phyloP scores from a whole-genome alignment of 257 asterid species.

The Penstemon davidsonii region DNA sequence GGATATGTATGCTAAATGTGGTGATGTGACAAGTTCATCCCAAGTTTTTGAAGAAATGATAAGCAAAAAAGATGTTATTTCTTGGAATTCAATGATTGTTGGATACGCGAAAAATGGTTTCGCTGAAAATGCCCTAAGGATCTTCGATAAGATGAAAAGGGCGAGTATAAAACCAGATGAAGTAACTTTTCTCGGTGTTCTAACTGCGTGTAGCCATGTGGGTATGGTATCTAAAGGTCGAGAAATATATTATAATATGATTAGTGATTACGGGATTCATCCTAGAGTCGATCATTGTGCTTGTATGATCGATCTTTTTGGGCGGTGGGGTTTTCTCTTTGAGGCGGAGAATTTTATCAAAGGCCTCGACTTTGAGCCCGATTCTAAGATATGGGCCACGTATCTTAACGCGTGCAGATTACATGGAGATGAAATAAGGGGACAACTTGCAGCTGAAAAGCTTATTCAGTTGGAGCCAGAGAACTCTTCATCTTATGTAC shows the following conservation, averaged over 20 bases:
- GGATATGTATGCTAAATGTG: constrained; percentile 98
- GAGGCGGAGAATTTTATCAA: constrained; percentile 81
- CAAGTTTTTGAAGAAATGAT: constrained; percentile 64
- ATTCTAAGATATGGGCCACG: constrained; percentile 80
- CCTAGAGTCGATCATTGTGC: constrained; percentile 80
- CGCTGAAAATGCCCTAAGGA: constrained; percentile 58
- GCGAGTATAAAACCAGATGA: constrained; percentile 62
- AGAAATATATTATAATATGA: constrained; percentile 57
- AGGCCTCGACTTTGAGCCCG: constrained; percentile 53
- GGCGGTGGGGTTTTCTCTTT: constrained; percentile 80
- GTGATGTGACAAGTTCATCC: constrained; percentile 68
- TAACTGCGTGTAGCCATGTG: constrained; percentile 90
- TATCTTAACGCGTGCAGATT: constrained; percentile 82
- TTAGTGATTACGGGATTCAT: constrained; percentile 42
- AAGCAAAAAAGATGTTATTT: constrained; percentile 56
- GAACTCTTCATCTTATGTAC: constrained; percentile 67
- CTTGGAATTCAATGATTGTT: constrained; percentile 91
- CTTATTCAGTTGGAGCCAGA: constrained; percentile 75
- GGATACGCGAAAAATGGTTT: constrained; percentile 86
- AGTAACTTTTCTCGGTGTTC: constrained; percentile 83
- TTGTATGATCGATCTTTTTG: constrained; percentile 85
- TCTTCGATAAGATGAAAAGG: constrained; percentile 71
- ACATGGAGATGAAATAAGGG: constrained; percentile 82
- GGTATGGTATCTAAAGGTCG: constrained; percentile 80
- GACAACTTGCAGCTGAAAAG: constrained; percentile 72